Conservation (phyloP, 352 stramenopile species). For the Phytophthora hibernalis region DNA sequence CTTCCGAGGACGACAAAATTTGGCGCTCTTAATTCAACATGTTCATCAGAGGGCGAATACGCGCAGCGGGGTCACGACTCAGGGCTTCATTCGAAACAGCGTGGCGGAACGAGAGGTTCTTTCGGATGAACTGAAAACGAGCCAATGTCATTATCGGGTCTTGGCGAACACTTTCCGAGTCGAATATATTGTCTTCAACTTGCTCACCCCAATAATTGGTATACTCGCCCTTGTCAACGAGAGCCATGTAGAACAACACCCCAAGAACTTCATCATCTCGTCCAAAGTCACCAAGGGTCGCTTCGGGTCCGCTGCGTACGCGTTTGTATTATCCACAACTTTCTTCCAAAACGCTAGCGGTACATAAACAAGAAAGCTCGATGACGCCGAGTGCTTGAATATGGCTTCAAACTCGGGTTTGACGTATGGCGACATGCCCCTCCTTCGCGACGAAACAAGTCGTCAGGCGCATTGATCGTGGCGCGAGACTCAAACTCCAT, state of each 20-base stretch:
- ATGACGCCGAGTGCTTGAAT: not conserved
- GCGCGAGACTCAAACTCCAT: too few species aligned
- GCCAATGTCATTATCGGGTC: not conserved
- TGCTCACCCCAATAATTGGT: too few species aligned
- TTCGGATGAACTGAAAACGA: not conserved
- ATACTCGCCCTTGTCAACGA: slow-evolving; percentile 4
- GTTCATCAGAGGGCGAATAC: slow-evolving; percentile 2
- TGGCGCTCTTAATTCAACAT: not conserved
- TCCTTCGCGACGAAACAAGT: not conserved
- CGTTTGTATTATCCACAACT: not conserved
- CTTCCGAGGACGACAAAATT: not conserved
- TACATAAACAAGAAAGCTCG: slow-evolving; percentile 1
- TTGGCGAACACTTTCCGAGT: not conserved
- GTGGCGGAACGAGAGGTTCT: not conserved
- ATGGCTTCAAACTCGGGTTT: not conserved
- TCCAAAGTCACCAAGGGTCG: not conserved
- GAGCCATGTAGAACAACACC: slow-evolving; percentile 4
- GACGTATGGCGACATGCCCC: not conserved
- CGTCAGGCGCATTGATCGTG: not conserved
- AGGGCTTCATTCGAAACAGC: not conserved
- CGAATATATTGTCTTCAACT: not conserved
- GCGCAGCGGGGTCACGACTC: not conserved
- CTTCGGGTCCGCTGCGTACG: not conserved
- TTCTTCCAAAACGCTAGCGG: slow-evolving; percentile 1
- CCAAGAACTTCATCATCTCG: slow-evolving; percentile 7